Evolutionary conservation across 352 stramenopile species (phyloP).

Genomic region (Phytophthora europaea): DNA sequence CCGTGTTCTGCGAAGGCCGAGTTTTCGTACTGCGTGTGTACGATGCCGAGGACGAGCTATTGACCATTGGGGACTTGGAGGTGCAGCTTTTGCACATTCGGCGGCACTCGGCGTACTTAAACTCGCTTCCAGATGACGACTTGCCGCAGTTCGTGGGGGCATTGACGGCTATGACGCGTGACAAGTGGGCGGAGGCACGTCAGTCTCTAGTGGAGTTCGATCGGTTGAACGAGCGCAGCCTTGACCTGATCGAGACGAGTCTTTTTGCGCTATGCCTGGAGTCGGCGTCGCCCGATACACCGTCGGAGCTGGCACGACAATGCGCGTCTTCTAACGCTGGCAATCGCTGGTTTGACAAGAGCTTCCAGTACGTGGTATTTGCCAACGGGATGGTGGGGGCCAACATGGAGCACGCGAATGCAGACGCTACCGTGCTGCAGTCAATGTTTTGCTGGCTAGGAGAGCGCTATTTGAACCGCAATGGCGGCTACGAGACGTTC

Average conservation of each 20-base stretch:
- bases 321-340: conserved; percentile 63
- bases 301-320: conserved; percentile 59
- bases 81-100: conserved; percentile 67
- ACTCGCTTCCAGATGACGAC: conserved; percentile 38
- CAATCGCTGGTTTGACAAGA: conserved; percentile 98
- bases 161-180: conserved; percentile 89
- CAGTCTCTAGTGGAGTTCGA: conserved; percentile 67
- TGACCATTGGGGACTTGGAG: conserved; percentile 77
- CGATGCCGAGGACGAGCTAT: conserved; percentile 50
- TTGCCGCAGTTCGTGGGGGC: conserved; percentile 74
- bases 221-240: conserved; percentile 57
- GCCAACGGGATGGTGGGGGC: conserved; percentile 93
- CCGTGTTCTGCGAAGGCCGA: conserved; percentile 63
- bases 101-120: conserved; percentile 55
- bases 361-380: conserved; percentile 95
- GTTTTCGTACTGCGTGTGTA: conserved; percentile 64
- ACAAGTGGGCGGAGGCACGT: conserved; percentile 89
- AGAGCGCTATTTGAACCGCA: conserved; percentile 71
- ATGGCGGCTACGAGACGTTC: conserved; percentile 69
- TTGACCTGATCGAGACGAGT: conserved; percentile 90
- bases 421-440: conserved; percentile 92
- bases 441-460: conserved; percentile 74
- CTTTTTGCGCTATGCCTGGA: conserved; percentile 93
- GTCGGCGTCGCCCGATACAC: conserved; percentile 49
- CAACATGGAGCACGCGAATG: conserved; percentile 96